Evolutionary conservation across 805 yeast species (phyloP).

Genomic region (Metschnikowia baotianmanensis): DNA sequence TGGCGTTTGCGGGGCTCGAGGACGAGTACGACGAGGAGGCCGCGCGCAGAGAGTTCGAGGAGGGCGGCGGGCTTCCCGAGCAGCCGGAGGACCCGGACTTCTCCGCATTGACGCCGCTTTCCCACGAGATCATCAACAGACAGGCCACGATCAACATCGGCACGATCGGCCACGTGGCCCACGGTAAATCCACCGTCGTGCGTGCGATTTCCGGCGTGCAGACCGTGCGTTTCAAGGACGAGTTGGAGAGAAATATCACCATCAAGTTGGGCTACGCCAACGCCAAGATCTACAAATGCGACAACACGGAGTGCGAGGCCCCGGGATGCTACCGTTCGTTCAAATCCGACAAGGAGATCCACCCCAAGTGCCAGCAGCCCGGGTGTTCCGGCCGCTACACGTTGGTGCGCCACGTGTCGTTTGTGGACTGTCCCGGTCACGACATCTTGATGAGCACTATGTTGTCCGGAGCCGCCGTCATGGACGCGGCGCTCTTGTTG

Average conservation of each 20-base stretch:
- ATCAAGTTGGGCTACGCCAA: slow-evolving; percentile 98
- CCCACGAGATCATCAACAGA: slow-evolving; percentile 95
- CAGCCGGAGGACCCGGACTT: slow-evolving; percentile 92
- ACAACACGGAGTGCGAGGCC: slow-evolving; percentile 79
- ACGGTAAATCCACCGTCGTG: slow-evolving; percentile 91
- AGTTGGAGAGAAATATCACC: slow-evolving; percentile 97
- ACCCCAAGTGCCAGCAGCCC: slow-evolving; percentile 85
- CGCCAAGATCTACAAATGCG: slow-evolving; percentile 95
- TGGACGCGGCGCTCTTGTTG: slow-evolving; percentile 97
- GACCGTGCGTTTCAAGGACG: slow-evolving; percentile 98
- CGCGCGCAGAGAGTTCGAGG: slow-evolving; percentile 84
- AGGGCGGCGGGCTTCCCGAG: slow-evolving; percentile 97
- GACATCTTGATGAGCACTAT: slow-evolving; percentile 99
- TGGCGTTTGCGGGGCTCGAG: slow-evolving; percentile 74
- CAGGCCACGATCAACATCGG: slow-evolving; percentile 99
- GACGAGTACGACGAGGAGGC: slow-evolving; percentile 72
- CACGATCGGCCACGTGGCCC: slow-evolving; percentile 95
- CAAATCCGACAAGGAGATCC: slow-evolving; percentile 91
- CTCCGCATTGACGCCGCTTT: slow-evolving; percentile 73
- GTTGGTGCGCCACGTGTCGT: slow-evolving; percentile 93
- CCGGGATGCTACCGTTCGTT: slow-evolving; percentile 95
- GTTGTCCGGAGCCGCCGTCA: slow-evolving; percentile 99
- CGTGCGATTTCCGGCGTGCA: slow-evolving; percentile 98
- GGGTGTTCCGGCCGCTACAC: slow-evolving; percentile 89
- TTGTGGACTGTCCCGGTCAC: slow-evolving; percentile 99